A percentile compares a stretch with the other conserved stretches of the same genome.
Evolutionary conservation across 164 flowering plant genomes (phyloP).

Genomic region (Magnolia sinica): DNA sequence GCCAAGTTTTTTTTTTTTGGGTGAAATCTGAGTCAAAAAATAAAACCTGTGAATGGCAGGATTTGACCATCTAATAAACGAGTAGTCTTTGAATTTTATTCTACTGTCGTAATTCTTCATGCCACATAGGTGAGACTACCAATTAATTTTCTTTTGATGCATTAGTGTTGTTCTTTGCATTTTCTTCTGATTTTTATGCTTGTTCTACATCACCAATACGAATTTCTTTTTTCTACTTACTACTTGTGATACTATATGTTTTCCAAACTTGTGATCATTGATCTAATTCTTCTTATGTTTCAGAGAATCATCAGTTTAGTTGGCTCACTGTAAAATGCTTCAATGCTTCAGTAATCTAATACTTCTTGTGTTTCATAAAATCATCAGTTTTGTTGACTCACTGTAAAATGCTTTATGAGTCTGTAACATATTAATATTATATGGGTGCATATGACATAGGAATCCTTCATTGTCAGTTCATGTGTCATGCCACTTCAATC

Average conservation of each 20-base stretch:
- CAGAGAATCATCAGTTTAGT: not conserved
- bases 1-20: too few species aligned
- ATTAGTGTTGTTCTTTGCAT: too few species aligned
- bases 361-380: not conserved
- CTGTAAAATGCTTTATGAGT: too few species aligned
- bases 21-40: not conserved
- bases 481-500: not conserved
- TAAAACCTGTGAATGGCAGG: not conserved
- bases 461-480: not conserved
- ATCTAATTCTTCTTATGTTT: not conserved
- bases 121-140: too few species aligned
- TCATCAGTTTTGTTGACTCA: not conserved
- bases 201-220: too few species aligned
- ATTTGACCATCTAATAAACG: too few species aligned
- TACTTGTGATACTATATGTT: not conserved
- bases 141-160: too few species aligned
- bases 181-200: too few species aligned
- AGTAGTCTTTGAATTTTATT: too few species aligned
- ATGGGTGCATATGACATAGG: not conserved
- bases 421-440: not conserved
- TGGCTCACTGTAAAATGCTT: not conserved
- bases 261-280: not conserved
- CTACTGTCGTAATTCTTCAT: too few species aligned
- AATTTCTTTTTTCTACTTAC: not conserved
- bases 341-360: not conserved